Percentiles rank a stretch among this genome's conserved stretches.
Conservation (phyloP, 306 rosid genomes). For the Neltuma alba region DNA sequence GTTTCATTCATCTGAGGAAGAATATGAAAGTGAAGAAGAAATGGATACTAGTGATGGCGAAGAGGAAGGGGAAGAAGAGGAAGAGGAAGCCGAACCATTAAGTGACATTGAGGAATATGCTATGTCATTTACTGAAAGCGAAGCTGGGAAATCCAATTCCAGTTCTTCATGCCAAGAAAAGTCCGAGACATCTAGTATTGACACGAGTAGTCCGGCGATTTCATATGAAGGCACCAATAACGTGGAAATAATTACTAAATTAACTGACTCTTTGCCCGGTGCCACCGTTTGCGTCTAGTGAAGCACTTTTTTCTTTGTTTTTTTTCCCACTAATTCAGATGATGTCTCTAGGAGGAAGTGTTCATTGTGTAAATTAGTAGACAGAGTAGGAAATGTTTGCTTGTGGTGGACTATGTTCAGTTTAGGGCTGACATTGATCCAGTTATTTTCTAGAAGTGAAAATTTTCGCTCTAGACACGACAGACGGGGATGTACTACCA, state of each 20-base stretch:
- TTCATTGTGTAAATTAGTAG: constrained; percentile 55
- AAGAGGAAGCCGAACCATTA: constrained; percentile 47
- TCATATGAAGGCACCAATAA: constrained; percentile 43
- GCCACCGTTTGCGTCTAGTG: constrained; percentile 45
- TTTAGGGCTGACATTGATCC: constrained; percentile 68
- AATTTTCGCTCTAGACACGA: constrained; percentile 47
- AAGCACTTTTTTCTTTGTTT: constrained; percentile 9
- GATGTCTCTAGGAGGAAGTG: constrained; percentile 46
- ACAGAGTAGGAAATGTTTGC: constrained; percentile 49
- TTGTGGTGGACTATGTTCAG: constrained; percentile 60
- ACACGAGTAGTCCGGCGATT: constrained; percentile 42
- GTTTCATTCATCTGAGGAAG: constrained; percentile 70
- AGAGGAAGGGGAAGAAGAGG: constrained; percentile 61
- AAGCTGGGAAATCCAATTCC: constrained; percentile 46
- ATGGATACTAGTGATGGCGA: constrained; percentile 71
- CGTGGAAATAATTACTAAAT: constrained; percentile 52
- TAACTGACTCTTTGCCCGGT: constrained; percentile 36
- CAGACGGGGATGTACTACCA: constrained; percentile 35
- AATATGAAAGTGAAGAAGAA: constrained; percentile 70
- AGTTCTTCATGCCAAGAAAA: constrained; percentile 45
- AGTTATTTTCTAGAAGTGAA: constrained; percentile 31
- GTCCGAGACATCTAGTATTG: constrained; percentile 39
- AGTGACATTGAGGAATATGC: constrained; percentile 47
- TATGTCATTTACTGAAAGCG: constrained; percentile 48
- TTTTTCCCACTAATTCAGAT: constrained; percentile 35